phyloP scores from a whole-genome alignment of 2,329 filamentous ascomycete species.

The Fusarium albosuccineum region DNA sequence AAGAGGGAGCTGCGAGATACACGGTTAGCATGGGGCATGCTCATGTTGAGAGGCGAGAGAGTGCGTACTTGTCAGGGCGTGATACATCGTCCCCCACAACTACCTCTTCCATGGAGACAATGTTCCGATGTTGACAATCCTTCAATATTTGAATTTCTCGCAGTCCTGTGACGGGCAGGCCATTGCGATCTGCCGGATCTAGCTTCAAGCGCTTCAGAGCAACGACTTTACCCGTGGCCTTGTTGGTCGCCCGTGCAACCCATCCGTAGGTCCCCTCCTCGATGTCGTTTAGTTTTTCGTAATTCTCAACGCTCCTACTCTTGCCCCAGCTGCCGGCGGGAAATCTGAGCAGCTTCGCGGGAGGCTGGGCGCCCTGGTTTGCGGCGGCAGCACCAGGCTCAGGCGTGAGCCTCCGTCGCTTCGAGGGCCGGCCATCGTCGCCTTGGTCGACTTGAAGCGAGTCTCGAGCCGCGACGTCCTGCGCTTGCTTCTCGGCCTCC shows the following conservation, averaged over 20 bases:
- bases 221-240: constrained; percentile 81
- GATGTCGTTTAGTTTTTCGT: constrained; percentile 94
- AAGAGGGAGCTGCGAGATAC: constrained; percentile 73
- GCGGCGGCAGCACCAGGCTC: constrained; percentile 50
- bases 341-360: constrained; percentile 77
- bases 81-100: constrained; percentile 77
- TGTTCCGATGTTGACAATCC: constrained; percentile 83
- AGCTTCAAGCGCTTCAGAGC: constrained; percentile 96
- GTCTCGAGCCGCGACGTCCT: constrained; percentile 47
- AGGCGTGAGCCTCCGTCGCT: constrained; percentile 71
- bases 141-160: constrained; percentile 94
- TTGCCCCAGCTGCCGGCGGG: constrained; percentile 75
- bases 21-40: constrained; percentile 18
- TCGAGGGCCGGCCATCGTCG: constrained; percentile 63
- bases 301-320: constrained; percentile 85
- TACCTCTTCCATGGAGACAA: constrained; percentile 86
- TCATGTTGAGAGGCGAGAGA: constrained; percentile 27
- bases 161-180: constrained; percentile 91
- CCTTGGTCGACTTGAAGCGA: constrained; percentile 37
- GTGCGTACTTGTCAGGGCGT: constrained; percentile 65
- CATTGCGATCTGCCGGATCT: constrained; percentile 77
- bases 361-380: constrained; percentile 36
- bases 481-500: constrained; percentile 60
- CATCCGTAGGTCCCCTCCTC: constrained; percentile 97
- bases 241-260: constrained; percentile 86